Percentiles rank a stretch among this genome's conserved stretches.
These are phyloP conservation scores for Paramecium sonneborni DNA, from an alignment of 73 alveolate genomes.

Conservation along the genomic window DNA sequence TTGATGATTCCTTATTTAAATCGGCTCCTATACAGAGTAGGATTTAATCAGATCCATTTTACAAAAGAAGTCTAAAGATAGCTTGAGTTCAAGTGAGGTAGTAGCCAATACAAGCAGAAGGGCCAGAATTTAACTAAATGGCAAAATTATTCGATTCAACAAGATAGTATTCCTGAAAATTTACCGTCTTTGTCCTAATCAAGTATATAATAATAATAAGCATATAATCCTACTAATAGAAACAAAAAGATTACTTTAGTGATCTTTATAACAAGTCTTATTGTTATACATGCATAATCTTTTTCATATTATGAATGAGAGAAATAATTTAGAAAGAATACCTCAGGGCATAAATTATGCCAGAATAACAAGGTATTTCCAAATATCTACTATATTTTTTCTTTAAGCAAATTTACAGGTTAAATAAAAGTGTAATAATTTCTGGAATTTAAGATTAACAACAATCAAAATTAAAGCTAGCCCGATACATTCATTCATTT, in stretches of 20 bases:
- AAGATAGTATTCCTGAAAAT: background rate
- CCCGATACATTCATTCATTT: no score
- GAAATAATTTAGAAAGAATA: no score
- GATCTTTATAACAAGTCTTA: background rate
- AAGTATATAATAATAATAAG: background rate
- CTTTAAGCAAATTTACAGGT: no score
- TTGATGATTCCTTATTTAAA: constrained; percentile 48
- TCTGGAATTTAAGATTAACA: no score
- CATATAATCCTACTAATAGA: background rate
- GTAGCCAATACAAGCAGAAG: background rate
- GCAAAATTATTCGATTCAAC: background rate
- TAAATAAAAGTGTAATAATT: no score
- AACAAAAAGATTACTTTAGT: background rate
- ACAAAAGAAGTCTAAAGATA: background rate
- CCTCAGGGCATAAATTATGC: no score
- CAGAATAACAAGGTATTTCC: no score
- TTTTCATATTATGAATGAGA: no score
- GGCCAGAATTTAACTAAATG: background rate
- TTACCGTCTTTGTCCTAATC: background rate
- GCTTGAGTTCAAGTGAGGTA: constrained; percentile 32
- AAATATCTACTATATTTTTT: no score
- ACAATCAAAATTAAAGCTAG: no score
- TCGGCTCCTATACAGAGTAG: background rate
- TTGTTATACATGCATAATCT: no score
- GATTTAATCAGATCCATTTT: background rate